Evolutionary conservation across 2,329 filamentous ascomycete genomes (phyloP).

Genomic region (Ophioceras dolichostomum): DNA sequence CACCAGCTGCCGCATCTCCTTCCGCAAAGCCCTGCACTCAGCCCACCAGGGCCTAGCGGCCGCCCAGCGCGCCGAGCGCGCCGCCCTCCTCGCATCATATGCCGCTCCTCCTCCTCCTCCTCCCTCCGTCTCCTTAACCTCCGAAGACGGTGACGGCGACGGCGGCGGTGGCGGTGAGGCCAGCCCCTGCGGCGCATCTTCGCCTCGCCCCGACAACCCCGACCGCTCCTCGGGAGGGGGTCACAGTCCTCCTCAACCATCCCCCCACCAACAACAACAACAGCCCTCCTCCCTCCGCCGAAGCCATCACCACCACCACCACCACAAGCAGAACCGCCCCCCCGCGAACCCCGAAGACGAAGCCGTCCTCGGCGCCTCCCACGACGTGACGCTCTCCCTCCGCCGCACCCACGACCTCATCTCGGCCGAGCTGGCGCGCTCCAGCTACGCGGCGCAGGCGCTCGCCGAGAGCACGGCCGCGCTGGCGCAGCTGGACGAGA

Average conservation of each 20-base stretch:
- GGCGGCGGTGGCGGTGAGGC: conserved; percentile 9
- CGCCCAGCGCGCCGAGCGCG: conserved; percentile 65
- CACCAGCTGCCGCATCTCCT: conserved; percentile 47
- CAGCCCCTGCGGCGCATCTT: conserved; percentile 20
- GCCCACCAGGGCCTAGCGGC: conserved; percentile 64
- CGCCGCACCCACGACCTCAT: conserved; percentile 80
- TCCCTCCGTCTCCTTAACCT: too few species aligned
- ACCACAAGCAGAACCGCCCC: conserved; percentile 15
- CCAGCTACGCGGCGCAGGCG: conserved; percentile 81
- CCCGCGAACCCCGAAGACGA: background rate
- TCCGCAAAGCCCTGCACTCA: conserved; percentile 69
- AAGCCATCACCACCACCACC: conserved; percentile 15
- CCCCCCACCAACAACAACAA: conserved; percentile 8
- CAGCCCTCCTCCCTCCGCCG: conserved; percentile 12
- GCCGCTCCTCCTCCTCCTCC: too few species aligned
- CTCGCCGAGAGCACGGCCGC: conserved; percentile 74
- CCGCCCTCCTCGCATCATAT: conserved; percentile 59
- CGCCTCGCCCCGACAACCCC: conserved; percentile 12
- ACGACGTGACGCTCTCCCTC: conserved; percentile 74
- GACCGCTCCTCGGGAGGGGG: too few species aligned
- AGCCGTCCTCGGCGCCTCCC: conserved; percentile 57
- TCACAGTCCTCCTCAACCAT: too few species aligned
- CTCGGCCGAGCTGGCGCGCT: conserved; percentile 70
- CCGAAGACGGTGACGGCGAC: conserved; percentile 20
- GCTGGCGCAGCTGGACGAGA: conserved; percentile 67